Base-by-base conservation (phyloP, 768 basidiomycete genomes). In the Tricholomella constricta region DNA sequence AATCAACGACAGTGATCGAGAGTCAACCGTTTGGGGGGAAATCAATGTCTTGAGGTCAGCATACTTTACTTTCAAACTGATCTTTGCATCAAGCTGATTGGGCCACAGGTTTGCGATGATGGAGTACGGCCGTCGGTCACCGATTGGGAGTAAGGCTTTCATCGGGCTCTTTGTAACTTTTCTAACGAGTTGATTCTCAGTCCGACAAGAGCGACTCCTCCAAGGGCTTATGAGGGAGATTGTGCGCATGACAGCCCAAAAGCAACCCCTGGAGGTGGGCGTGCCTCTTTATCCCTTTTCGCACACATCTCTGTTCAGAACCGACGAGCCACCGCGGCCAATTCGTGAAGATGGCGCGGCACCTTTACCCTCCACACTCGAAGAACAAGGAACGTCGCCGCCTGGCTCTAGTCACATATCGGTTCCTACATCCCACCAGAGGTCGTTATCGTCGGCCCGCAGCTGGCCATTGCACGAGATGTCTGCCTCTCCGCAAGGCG, bases 181-280 rank as follows among this genome's bases (percentile, higher is more conserved):
- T 26, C 27, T 56, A 40, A 54, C 45, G 41, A 26, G 22, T 37
- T 52, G 23, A 57, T 44, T 42, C 20, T 59, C 63, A 93, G 91
- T 83, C 27, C 90, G 91, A 22, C 91, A 94, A 71, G 91, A 94
- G 67, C 81, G 81, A 57, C 72, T 94, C 19, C 74, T 94, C 14
- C 91, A 91, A 62, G 88, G 86, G 3, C 75, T 92, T 32, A 92
- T 93, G 91, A 75, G 82, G 41, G 91, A 92, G 63, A 92, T 93
- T 54, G 84, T 93, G 29, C 79, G 85, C 51, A 82, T 91, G 77
- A 93, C 91, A 15, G 84, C 79, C 11, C 89, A 92, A 67, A 85
- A 87, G 63, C 82, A 84, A 58, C 90, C 91, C 15, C 76, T 92
- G 29, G 84, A 89, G 65, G 86, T 91, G 51, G 87, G 88, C 27